phyloP scores from a whole-genome alignment of 2,329 filamentous ascomycete genomes.

The Pseudophaeomoniella oleicola region DNA sequence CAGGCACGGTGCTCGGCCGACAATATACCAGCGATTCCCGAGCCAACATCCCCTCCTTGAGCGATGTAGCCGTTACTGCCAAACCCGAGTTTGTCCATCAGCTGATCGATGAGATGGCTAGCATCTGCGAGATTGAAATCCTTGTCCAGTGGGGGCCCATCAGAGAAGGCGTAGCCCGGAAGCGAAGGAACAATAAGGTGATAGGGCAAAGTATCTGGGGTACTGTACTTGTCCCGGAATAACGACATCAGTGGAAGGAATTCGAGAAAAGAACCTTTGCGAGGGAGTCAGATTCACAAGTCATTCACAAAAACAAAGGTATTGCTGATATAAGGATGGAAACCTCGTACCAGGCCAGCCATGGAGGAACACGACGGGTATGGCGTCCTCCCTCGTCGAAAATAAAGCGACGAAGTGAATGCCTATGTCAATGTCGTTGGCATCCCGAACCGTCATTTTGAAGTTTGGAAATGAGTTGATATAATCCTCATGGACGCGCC shows the following conservation, averaged over 20 bases:
- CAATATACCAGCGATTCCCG: slow-evolving; percentile 27
- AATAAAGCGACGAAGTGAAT: slow-evolving; percentile 43
- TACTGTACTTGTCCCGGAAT: slow-evolving; percentile 33
- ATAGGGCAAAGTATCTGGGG: slow-evolving; percentile 37
- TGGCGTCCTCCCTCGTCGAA: slow-evolving; percentile 33
- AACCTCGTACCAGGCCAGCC: slow-evolving; percentile 39
- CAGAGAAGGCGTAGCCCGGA: slow-evolving; percentile 39
- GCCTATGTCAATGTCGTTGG: slow-evolving; percentile 18
- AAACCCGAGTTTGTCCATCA: slow-evolving; percentile 41
- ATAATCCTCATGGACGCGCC: slow-evolving; percentile 15
- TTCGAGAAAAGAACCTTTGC: slow-evolving; percentile 32
- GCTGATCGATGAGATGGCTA: slow-evolving; percentile 31
- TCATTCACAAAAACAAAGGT: not conserved
- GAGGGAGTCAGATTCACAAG: not conserved
- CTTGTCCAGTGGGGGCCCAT: slow-evolving; percentile 28
- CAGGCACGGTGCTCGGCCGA: slow-evolving; percentile 28
- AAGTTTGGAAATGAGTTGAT: slow-evolving; percentile 39
- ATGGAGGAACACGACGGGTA: slow-evolving; percentile 37
- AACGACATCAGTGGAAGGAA: slow-evolving; percentile 37
- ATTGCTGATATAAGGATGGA: not conserved
- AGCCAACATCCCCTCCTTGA: slow-evolving; percentile 44
- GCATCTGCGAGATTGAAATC: slow-evolving; percentile 27
- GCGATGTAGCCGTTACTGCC: slow-evolving; percentile 34
- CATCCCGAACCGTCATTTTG: slow-evolving; percentile 26
- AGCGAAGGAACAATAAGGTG: slow-evolving; percentile 42